phyloP scores from a whole-genome alignment of 345 rosid species.

The Syzygium oleosum region DNA sequence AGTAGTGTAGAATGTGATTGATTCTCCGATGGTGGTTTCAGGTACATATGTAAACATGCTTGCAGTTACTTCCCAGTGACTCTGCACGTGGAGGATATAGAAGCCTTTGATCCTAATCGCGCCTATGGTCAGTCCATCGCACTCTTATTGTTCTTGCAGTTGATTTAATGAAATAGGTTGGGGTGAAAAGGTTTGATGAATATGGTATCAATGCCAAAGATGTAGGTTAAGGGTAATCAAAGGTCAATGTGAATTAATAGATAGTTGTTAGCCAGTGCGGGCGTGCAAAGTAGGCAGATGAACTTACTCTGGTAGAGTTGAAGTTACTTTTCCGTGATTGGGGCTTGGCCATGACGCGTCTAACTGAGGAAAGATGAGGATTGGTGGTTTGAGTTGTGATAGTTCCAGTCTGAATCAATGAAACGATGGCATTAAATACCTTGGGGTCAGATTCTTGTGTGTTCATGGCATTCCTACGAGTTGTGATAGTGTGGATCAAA shows the following conservation, averaged over 20 bases:
- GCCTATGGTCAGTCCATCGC: conserved; percentile 42
- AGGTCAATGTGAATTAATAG: background rate
- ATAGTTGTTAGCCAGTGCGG: background rate
- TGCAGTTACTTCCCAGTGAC: conserved; percentile 63
- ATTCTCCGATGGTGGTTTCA: conserved; percentile 12
- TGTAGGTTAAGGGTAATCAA: background rate
- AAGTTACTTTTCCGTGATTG: background rate
- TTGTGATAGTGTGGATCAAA: background rate
- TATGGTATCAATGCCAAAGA: background rate
- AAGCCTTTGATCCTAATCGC: conserved; percentile 53
- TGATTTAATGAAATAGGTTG: background rate
- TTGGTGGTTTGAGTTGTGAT: background rate
- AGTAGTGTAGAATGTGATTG: background rate
- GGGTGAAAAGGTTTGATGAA: background rate
- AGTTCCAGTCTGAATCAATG: background rate
- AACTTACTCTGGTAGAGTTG: background rate
- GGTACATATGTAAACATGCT: conserved; percentile 72
- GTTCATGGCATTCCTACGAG: background rate
- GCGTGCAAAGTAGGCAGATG: background rate
- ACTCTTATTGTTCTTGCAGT: background rate
- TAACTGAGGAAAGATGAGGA: background rate
- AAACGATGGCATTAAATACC: background rate
- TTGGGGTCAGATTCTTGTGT: background rate
- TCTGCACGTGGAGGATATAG: conserved; percentile 64
- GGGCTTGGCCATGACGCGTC: background rate